Percentiles rank a stretch among this genome's conserved stretches.
phyloP scores from a whole-genome alignment of 2,329 filamentous ascomycete species.

The Verticillium tricorpus region DNA sequence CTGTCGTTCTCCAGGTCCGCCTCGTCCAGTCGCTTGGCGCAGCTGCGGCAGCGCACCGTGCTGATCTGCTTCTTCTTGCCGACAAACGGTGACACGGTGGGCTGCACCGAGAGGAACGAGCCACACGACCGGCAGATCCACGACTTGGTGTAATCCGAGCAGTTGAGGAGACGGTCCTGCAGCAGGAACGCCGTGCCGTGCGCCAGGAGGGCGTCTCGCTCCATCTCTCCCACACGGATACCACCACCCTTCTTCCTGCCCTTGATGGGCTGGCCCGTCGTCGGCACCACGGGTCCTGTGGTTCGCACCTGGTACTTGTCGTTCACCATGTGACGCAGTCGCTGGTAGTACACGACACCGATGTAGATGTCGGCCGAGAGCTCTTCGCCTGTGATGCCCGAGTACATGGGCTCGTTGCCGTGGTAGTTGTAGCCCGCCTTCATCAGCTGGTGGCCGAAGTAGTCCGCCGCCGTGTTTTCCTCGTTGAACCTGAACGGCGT shows the following conservation, averaged over 20 bases:
- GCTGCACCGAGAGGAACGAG: slow-evolving; percentile 84
- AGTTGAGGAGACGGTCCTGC: slow-evolving; percentile 95
- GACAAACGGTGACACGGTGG: slow-evolving; percentile 63
- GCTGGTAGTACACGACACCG: slow-evolving; percentile 96
- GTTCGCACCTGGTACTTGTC: slow-evolving; percentile 99
- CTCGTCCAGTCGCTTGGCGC: slow-evolving; percentile 59
- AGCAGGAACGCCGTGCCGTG: slow-evolving; percentile 94
- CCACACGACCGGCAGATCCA: slow-evolving; percentile 90
- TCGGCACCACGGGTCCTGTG: slow-evolving; percentile 83
- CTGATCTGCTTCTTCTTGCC: slow-evolving; percentile 62
- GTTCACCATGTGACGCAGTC: slow-evolving; percentile 98
- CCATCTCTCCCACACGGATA: slow-evolving; percentile 99
- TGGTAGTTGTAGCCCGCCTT: slow-evolving; percentile 97
- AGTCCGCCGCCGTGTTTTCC: slow-evolving; percentile 85
- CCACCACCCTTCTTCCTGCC: slow-evolving; percentile 93
- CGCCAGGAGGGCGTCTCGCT: slow-evolving; percentile 88
- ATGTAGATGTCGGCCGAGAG: slow-evolving; percentile 94
- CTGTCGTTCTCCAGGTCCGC: slow-evolving; percentile 53
- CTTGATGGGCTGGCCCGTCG: slow-evolving; percentile 96
- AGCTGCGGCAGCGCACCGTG: slow-evolving; percentile 74
- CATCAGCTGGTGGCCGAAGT: slow-evolving; percentile 92
- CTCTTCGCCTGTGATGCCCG: slow-evolving; percentile 91
- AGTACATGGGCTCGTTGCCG: slow-evolving; percentile 98
- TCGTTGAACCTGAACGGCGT: slow-evolving; percentile 96
- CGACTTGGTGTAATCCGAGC: slow-evolving; percentile 84